Base-by-base conservation (phyloP, 106 monocot genomes). In the Narthecium ossifragum region DNA sequence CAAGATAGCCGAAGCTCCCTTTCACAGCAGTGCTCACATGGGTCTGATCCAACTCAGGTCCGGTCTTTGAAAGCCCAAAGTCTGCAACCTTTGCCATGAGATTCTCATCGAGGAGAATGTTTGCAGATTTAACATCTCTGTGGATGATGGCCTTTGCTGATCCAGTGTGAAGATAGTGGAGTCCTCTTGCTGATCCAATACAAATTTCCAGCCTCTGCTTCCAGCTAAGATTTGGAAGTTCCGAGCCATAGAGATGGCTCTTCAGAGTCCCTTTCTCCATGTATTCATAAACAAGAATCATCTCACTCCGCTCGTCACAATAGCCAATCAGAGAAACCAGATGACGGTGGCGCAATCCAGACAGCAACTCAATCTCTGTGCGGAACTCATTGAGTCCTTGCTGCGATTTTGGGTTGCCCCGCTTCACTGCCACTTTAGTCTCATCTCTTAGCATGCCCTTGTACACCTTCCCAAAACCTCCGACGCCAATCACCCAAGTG, bases 1-100 rank as follows among this genome's bases (percentile, higher is more conserved):
- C 87, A 18, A 88, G 73, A 59, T 86, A 86, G n/a, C 86, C 86
- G n/a, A 86, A 86, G 45, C 86, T 86, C 23, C 86, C 86, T 54
- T 88, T 88, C 14, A 88, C 87, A 23, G 82, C 82, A 0, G 87
- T 88, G 37, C 87, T 88, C 12, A 88, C 87, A 61, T 88, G 87
- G 13, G 87, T 83, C 66, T 88, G 82, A 58, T 88, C 87, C 59
- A 88, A 51, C 24, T 88, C 87, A 14, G 87, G 87, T 7, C 87
- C 87, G 0, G 82, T 83, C 50, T 83, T 88, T 11, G 87, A 88
- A 22, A 88, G 60, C 23, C 87, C 87, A 29, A 88, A 88, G 29
- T 88, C 82, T 0, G 87, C 82, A 25, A 88, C 87, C 54, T 88
- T 88, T 2, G 82, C 78, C 72, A 88, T 57, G 57, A 88, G 73